Evolutionary conservation across 805 yeast species (phyloP).

Genomic region (Clavispora carvajalis): DNA sequence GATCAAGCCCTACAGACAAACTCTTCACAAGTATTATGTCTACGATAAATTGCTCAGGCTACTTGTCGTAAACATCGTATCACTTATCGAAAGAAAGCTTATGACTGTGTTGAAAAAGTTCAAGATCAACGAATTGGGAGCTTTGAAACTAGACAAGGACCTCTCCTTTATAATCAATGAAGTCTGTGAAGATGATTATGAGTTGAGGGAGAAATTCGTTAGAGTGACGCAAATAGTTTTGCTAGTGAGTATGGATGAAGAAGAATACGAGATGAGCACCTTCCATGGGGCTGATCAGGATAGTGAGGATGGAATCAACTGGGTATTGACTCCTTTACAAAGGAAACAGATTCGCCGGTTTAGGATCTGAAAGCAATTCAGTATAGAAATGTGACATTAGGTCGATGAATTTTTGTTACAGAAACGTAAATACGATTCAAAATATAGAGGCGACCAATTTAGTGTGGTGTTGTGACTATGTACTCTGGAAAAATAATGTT

Average conservation of each 20-base stretch:
- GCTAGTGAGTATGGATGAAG: slow-evolving; percentile 76
- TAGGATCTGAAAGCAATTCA: slow-evolving; percentile 44
- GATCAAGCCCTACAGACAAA: slow-evolving; percentile 59
- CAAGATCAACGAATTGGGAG: slow-evolving; percentile 72
- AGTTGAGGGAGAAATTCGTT: slow-evolving; percentile 70
- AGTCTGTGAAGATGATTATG: slow-evolving; percentile 67
- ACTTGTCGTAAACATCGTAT: slow-evolving; percentile 40
- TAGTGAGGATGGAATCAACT: slow-evolving; percentile 37
- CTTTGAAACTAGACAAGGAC: slow-evolving; percentile 78
- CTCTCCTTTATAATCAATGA: slow-evolving; percentile 67
- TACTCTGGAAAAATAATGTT: too few species aligned
- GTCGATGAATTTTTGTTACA: too few species aligned
- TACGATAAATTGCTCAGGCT: slow-evolving; percentile 45
- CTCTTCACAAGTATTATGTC: slow-evolving; percentile 46
- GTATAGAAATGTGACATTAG: too few species aligned
- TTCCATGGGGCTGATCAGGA: slow-evolving; percentile 18
- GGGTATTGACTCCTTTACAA: slow-evolving; percentile 79
- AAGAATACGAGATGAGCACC: slow-evolving; percentile 37
- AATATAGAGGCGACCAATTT: too few species aligned
- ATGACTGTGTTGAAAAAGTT: slow-evolving; percentile 57
- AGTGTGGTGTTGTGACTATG: too few species aligned
- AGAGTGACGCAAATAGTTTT: slow-evolving; percentile 80
- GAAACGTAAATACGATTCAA: too few species aligned
- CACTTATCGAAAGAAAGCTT: slow-evolving; percentile 41
- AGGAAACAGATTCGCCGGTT: slow-evolving; percentile 56